A percentile compares a stretch with the other conserved stretches of the same genome.
Evolutionary conservation across 1,284 basidiomycete genomes (phyloP).

Genomic region (Cutaneotrichosporon cavernicola): DNA sequence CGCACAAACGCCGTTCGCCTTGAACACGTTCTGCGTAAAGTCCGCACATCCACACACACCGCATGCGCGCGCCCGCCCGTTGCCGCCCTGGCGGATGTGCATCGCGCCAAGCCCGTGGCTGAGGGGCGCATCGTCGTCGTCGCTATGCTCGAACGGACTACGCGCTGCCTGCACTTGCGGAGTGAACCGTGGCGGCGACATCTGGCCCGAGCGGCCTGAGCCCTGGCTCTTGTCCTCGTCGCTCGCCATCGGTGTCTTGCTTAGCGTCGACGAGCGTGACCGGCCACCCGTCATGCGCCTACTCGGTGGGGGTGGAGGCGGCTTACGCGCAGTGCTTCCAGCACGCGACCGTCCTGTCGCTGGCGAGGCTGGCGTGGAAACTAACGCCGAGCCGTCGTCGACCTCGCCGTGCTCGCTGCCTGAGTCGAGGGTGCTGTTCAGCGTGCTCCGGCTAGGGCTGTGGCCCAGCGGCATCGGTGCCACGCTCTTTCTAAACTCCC

Average conservation of each 20-base stretch:
- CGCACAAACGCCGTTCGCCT: constrained; percentile 62
- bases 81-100: constrained; percentile 49
- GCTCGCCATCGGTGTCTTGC: constrained; percentile 18
- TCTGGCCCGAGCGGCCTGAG: constrained; percentile 3
- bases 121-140: constrained; percentile 14
- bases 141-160: constrained; percentile 17
- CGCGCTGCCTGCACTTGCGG: constrained; percentile 23
- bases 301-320: constrained; percentile 56
- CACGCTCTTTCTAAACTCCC: constrained; percentile 4
- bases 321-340: constrained; percentile 54
- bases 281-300: constrained; percentile 42
- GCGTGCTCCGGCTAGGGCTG: constrained; percentile 12
- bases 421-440: constrained; percentile 2
- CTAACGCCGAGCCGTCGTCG: constrained; percentile 19
- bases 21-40: constrained; percentile 65
- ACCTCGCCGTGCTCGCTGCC: constrained; percentile 39
- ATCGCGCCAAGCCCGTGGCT: constrained; percentile 20
- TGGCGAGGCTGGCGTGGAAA: constrained; percentile 26
- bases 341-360: constrained; percentile 48
- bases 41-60: constrained; percentile 54
- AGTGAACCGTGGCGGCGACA: constrained; percentile 1
- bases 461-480: constrained; percentile 17
- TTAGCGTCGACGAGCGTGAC: constrained; percentile 12
- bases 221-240: constrained; percentile 23
- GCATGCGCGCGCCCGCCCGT: constrained; percentile 28